Conservation (phyloP, 1,284 basidiomycete genomes). For the Caloboletus inedulis region DNA sequence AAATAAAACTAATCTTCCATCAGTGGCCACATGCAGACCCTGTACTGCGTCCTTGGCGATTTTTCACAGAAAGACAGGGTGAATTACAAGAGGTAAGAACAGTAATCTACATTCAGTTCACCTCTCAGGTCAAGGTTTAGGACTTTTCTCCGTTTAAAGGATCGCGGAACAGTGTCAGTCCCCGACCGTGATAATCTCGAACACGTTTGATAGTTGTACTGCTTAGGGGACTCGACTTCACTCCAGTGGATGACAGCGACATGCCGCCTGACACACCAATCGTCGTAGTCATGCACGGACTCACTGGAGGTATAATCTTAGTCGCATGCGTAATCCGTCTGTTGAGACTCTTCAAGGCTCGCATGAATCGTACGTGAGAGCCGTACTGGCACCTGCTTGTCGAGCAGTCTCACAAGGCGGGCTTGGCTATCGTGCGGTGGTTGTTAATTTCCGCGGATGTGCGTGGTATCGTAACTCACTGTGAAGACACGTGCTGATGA, state of each 20-base stretch:
- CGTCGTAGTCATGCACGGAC: conserved; percentile 80
- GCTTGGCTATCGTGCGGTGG: conserved; percentile 83
- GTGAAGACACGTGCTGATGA: conserved; percentile 11
- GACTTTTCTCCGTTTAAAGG: conserved; percentile 56
- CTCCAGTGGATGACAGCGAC: conserved; percentile 52
- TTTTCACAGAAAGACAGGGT: conserved; percentile 73
- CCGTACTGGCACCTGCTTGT: conserved; percentile 71
- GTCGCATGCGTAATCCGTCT: neutral
- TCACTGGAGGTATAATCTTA: conserved; percentile 70
- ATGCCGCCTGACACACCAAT: conserved; percentile 70
- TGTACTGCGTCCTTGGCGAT: conserved; percentile 67
- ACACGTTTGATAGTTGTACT: neutral
- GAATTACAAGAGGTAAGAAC: conserved; percentile 56
- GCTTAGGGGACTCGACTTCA: conserved; percentile 68
- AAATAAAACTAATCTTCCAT: conserved; percentile 6
- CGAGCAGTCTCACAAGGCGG: conserved; percentile 71
- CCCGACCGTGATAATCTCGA: neutral
- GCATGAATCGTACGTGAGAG: conserved; percentile 85
- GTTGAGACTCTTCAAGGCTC: conserved; percentile 53
- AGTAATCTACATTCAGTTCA: neutral
- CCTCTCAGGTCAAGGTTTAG: conserved; percentile 33
- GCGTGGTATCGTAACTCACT: conserved; percentile 30
- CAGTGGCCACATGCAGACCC: conserved; percentile 72
- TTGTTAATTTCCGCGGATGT: conserved; percentile 93
- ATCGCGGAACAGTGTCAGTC: conserved; percentile 70